Evolutionary conservation across 257 asterid genomes (phyloP).

Genomic region (Solanum raphanifolium): DNA sequence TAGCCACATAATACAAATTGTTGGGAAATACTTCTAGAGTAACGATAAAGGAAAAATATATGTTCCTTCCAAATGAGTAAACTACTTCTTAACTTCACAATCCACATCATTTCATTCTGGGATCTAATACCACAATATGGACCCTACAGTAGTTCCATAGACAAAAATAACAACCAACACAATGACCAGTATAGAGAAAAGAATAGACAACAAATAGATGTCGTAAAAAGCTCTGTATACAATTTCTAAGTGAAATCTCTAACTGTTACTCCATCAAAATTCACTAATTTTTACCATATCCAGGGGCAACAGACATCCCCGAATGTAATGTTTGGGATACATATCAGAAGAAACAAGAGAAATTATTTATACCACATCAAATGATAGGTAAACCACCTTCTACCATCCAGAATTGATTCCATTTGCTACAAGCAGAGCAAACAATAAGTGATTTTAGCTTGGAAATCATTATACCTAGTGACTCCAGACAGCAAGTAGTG

Average conservation of each 20-base stretch:
- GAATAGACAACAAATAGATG: background rate
- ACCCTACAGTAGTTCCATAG: background rate
- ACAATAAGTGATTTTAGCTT: background rate
- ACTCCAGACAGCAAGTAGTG: background rate
- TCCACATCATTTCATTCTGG: background rate
- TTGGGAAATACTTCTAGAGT: background rate
- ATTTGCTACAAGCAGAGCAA: background rate
- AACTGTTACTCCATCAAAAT: background rate
- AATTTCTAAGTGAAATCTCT: background rate
- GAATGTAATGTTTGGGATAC: background rate
- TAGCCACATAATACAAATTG: background rate
- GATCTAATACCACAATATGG: background rate
- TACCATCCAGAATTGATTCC: background rate
- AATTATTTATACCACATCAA: background rate
- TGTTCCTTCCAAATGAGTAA: background rate
- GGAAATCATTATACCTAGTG: background rate
- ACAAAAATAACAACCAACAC: background rate
- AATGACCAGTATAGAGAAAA: background rate
- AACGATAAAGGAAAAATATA: background rate
- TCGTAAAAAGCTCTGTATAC: background rate
- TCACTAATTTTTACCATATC: background rate
- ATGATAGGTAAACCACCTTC: background rate
- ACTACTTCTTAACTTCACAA: background rate
- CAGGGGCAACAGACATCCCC: background rate
- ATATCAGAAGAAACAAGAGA: background rate